Conservation (phyloP, 768 basidiomycete genomes). For the Leucocoprinus leucothites region DNA sequence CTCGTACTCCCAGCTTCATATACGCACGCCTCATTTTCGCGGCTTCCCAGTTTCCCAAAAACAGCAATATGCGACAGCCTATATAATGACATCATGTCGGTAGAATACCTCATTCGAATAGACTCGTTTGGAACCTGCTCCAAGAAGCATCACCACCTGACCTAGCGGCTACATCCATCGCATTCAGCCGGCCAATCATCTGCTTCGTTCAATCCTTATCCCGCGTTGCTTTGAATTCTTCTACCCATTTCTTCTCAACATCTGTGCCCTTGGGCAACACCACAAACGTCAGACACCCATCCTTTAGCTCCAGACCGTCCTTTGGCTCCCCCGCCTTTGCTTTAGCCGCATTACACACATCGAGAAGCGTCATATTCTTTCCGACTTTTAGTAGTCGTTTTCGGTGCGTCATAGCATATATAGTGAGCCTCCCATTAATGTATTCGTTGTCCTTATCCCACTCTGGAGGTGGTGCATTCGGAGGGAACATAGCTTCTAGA, state of each 20-base stretch:
- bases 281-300: slow-evolving; percentile 77
- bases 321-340: slow-evolving; percentile 52
- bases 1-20: not conserved
- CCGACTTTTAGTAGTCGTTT: slow-evolving; percentile 87
- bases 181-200: not conserved
- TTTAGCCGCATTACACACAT: slow-evolving; percentile 66
- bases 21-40: not conserved
- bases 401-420: slow-evolving; percentile 80
- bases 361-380: slow-evolving; percentile 81
- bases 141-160: not conserved
- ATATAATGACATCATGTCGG: slow-evolving; percentile 2
- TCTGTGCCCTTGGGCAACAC: slow-evolving; percentile 69
- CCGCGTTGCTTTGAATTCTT: slow-evolving; percentile 71
- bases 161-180: not conserved
- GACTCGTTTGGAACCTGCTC: not conserved
- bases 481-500: slow-evolving; percentile 81
- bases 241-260: slow-evolving; percentile 81
- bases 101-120: slow-evolving; percentile 5
- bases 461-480: slow-evolving; percentile 53
- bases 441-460: slow-evolving; percentile 83
- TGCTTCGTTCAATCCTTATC: slow-evolving; percentile 17
- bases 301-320: slow-evolving; percentile 85
- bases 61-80: not conserved
- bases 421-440: slow-evolving; percentile 53
- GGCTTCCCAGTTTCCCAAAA: not conserved